Base-by-base conservation (phyloP, 2,329 filamentous ascomycete genomes). In the Rhinocladiella similis region DNA sequence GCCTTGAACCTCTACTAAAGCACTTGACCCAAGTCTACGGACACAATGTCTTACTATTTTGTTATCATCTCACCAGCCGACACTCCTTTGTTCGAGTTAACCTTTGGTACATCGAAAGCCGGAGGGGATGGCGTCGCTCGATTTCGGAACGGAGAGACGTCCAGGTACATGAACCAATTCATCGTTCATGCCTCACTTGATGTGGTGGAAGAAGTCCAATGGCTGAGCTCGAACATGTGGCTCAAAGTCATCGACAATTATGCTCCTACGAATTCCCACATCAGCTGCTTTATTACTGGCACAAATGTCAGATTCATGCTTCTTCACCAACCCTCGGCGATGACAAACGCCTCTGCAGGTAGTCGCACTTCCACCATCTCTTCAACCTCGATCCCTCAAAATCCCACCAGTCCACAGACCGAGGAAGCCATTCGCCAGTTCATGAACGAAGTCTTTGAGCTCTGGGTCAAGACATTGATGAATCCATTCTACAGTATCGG, bases 181-280 rank as follows among this genome's bases (percentile, higher is more conserved):
- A 91, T 97, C 70, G 86, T 96, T 29, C 93, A 99, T 77, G 92
- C 90, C 65, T 90, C 90, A 64, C 80, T 99, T 55, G 94, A 99
- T 73, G 90, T 97, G 45, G 89, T 96, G 50, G 94, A 99, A 76
- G 94, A 99, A 74, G 86, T 93, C 27, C 94, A 97, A 76, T 99
- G 94, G 93, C 88, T 85, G 5, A 90, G 81, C 60, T 89, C 89
- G 3, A 87, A 90, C 66, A 88, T 96, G 91, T 95, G 97, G 73
- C 86, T 99, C 63, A 97, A 97, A 74, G 90, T 90, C 73, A 88
- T 97, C 74, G 94, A 99, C 80, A 90, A 90, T 69, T 97, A 97
- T 80, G 93, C 95, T 1, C 75, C 75, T 12, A 75, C 74, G 75
- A 92, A 94, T 75, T 92, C 91, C 70, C 93, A 95, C 78, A 88